Conservation (phyloP, 441 rosid genomes). For the Biscutella laevigata region DNA sequence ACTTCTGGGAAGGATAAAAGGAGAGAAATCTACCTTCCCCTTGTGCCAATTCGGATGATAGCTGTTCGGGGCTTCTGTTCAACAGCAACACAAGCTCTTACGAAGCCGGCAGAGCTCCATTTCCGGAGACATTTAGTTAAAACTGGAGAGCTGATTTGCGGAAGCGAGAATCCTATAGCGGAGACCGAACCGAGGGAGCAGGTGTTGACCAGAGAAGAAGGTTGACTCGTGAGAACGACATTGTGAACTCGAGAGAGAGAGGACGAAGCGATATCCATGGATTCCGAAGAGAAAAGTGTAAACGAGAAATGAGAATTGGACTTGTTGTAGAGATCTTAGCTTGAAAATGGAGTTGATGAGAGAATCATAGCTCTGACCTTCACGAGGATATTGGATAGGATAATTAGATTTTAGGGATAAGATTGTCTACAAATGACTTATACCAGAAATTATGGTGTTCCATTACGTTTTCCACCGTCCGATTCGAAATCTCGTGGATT, state of each 20-base stretch:
- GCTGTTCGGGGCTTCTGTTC: conserved; percentile 66
- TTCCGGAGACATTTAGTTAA: conserved; percentile 25
- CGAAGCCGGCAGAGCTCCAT: conserved; percentile 10
- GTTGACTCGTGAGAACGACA: conserved; percentile 2
- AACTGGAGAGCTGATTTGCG: conserved; percentile 29
- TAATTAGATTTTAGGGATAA: conserved; percentile 3
- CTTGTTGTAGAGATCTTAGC: conserved; percentile 9
- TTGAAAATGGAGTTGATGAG: conserved; percentile 13
- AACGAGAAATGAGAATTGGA: neutral
- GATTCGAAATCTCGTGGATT: neutral
- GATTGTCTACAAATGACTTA: neutral
- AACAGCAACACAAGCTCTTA: conserved; percentile 62
- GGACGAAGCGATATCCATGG: conserved; percentile 23
- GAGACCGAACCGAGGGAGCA: conserved; percentile 47
- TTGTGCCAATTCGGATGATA: conserved; percentile 71
- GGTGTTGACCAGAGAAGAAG: conserved; percentile 27
- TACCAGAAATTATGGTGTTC: neutral
- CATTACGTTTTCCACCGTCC: neutral
- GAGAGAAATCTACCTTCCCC: conserved; percentile 98
- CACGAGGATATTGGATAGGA: conserved; percentile 29
- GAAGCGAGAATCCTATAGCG: conserved; percentile 43
- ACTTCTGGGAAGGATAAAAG: no score
- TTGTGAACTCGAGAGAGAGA: conserved; percentile 20
- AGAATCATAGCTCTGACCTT: conserved; percentile 12
- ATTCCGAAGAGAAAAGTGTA: neutral